Evolutionary conservation across 2,329 filamentous ascomycete genomes (phyloP).

Genomic region (Diaporthe ilicicola): DNA sequence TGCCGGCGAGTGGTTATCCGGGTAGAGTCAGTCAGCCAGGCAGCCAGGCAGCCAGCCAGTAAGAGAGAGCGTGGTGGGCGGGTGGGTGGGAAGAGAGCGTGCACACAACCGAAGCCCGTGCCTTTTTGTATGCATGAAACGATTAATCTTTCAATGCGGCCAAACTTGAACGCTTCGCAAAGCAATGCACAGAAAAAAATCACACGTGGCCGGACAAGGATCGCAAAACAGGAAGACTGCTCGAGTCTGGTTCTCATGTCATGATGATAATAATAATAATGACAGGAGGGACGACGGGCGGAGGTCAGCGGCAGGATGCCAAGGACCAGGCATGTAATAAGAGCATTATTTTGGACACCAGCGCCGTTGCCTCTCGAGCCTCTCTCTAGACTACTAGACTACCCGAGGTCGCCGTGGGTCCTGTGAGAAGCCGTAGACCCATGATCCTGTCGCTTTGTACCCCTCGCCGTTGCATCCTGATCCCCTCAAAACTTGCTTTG

Average conservation of each 20-base stretch:
- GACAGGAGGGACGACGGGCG: neutral
- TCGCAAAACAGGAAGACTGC: neutral
- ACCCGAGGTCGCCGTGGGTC: neutral
- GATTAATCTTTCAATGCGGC: neutral
- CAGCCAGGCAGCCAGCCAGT: neutral
- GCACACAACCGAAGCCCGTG: neutral
- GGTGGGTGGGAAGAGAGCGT: neutral
- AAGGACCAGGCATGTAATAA: constrained; percentile 3
- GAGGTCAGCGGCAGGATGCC: neutral
- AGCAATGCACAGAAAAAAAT: neutral
- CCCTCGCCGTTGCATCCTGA: neutral
- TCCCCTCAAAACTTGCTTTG: neutral
- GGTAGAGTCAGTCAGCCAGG: neutral
- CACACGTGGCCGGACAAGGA: constrained; percentile 11
- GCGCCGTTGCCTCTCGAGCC: no score
- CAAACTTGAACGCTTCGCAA: neutral
- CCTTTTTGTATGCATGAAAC: constrained; percentile 11
- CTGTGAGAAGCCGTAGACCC: neutral
- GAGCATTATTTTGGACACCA: constrained; percentile 1
- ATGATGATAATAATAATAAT: neutral
- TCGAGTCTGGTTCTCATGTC: neutral
- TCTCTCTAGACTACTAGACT: neutral
- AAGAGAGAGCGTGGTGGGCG: neutral
- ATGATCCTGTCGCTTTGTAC: neutral
- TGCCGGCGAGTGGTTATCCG: neutral